A percentile compares a stretch with the other conserved stretches of the same genome.
phyloP scores from a whole-genome alignment of 2,329 filamentous ascomycete species.

The Xylariomycetidae sp. region DNA sequence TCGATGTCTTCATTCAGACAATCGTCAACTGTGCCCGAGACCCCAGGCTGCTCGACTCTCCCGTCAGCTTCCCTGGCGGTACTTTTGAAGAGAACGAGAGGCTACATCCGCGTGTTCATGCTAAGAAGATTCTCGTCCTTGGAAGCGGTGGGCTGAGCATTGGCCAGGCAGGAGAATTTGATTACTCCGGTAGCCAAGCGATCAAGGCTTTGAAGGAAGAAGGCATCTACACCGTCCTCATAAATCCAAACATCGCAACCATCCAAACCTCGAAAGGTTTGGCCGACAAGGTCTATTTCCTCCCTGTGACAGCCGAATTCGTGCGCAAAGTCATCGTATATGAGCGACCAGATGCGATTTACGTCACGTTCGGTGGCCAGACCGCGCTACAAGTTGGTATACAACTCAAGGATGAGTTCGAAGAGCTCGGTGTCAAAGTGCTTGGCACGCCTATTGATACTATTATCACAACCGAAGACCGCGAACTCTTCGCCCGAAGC shows the following conservation, averaged over 20 bases:
- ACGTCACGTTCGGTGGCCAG: conserved; percentile 96
- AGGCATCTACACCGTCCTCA: conserved; percentile 93
- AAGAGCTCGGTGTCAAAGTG: conserved; percentile 85
- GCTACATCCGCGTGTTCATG: conserved; percentile 71
- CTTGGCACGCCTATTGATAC: conserved; percentile 95
- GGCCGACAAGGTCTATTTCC: conserved; percentile 97
- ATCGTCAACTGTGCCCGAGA: conserved; percentile 69
- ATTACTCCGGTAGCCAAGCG: conserved; percentile 96
- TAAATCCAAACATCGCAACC: conserved; percentile 98
- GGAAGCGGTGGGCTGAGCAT: conserved; percentile 95
- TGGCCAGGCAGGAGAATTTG: conserved; percentile 96
- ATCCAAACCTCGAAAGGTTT: conserved; percentile 98
- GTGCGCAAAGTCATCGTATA: conserved; percentile 96
- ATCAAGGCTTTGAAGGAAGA: conserved; percentile 98
- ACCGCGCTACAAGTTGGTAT: conserved; percentile 96
- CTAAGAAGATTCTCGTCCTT: conserved; percentile 92
- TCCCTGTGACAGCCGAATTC: conserved; percentile 94
- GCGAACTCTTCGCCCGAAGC: conserved; percentile 93
- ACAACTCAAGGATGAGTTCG: conserved; percentile 95
- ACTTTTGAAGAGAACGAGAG: conserved; percentile 73
- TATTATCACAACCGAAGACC: conserved; percentile 97
- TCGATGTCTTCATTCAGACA: conserved; percentile 91
- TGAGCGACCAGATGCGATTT: conserved; percentile 93
- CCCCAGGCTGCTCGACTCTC: conserved; percentile 59
- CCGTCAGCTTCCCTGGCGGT: conserved; percentile 85